Base-by-base conservation (phyloP, 2,329 filamentous ascomycete genomes). In the Aspergillus fumigatiaffinis region DNA sequence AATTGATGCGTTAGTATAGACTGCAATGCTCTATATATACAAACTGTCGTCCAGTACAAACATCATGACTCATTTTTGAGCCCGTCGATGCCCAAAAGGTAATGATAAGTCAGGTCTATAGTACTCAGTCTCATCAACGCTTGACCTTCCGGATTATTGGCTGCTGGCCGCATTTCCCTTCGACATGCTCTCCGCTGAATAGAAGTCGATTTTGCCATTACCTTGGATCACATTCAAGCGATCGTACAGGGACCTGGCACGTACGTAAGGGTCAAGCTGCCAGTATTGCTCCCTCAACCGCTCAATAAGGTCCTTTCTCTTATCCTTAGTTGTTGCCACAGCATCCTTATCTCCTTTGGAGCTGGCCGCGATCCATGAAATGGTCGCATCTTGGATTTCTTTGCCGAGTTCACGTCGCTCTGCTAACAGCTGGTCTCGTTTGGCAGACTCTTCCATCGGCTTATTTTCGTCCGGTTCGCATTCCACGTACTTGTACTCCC, bases 241-340 rank as follows among this genome's bases (percentile, higher is more conserved):
- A 73, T 99, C 94, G 66, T 96, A 97, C 59, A 91, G 76, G n/a
- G 87, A 89, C 67, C 88, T 83, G 12, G 92, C 91, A 42, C 94
- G 82, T 29, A 97, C 72, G 72, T 93, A 96, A 0, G 91, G 91
- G 76, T 99, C 94, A 53, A 97, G 74, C 42, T 82, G 81, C 93
- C 94, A 99, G 77, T 97, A 99, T 65, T 90, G 90, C 50, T 82
- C 80, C 60, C 82, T 82, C 65, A 97, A 70, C 60, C 83, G 76
- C 52, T 80, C 80, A 2, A 89, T 87, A 28, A 94, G 68, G 2
- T 78, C 75, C 41, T 84, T 78, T 55, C 91, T 80, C 72, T 84
- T 82, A 50, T 77, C 76, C 70, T 84, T 83, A 52, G 84, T 71
- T 7, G 78, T 72, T 25, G 76, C 77, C 47, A 76, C 76, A 58